phyloP scores from a whole-genome alignment of 208 protist species.

The Acanthamoeba rhysodes region DNA sequence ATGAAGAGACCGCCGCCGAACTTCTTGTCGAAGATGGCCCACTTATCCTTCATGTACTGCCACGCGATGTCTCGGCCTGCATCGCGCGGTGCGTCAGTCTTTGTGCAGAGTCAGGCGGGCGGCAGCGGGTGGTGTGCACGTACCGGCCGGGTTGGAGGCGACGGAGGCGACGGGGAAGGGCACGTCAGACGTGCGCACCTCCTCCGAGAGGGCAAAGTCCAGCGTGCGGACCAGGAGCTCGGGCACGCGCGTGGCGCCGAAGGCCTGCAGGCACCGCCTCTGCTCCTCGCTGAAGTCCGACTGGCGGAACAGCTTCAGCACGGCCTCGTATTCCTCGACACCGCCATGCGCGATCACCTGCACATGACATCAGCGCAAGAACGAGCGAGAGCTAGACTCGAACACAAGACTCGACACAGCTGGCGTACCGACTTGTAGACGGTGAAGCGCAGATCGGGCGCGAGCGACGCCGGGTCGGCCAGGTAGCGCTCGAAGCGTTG shows the following conservation, averaged over 20 bases:
- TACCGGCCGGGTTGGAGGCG: background rate
- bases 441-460: constrained; percentile 45
- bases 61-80: constrained; percentile 62
- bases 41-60: constrained; percentile 78
- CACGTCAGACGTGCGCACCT: constrained; percentile 78
- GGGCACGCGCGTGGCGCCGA: constrained; percentile 10
- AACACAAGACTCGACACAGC: background rate
- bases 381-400: background rate
- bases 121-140: background rate
- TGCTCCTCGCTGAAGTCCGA: constrained; percentile 72
- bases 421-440: background rate
- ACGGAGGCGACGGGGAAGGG: background rate
- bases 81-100: background rate
- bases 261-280: constrained; percentile 46
- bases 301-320: constrained; percentile 24
- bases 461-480: background rate
- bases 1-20: constrained; percentile 72
- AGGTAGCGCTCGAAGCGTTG: background rate
- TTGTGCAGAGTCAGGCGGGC: background rate
- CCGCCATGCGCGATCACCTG: background rate
- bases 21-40: constrained; percentile 57
- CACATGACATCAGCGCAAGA: no score
- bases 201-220: constrained; percentile 75
- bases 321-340: background rate
- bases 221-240: constrained; percentile 67